Conservation (phyloP, 1,139 yeast genomes). For the Blastobotrys raffinosifermentans region DNA sequence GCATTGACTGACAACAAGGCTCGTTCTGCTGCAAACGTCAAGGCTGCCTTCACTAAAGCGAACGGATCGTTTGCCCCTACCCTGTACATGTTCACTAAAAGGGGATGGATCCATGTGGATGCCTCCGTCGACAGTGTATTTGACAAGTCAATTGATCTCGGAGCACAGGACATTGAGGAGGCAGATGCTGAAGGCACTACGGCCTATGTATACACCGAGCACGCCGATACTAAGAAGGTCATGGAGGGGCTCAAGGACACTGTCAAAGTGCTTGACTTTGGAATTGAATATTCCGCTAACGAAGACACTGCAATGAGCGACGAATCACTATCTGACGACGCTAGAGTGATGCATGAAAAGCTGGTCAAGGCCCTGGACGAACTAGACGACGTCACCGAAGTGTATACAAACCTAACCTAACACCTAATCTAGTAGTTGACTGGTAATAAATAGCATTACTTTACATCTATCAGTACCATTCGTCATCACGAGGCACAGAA, state of each 20-base stretch:
- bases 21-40: conserved; percentile 68
- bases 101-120: conserved; percentile 60
- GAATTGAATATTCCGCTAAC: conserved; percentile 61
- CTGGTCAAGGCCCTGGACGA: conserved; percentile 61
- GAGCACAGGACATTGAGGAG: conserved; percentile 75
- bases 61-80: conserved; percentile 75
- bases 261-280: conserved; percentile 62
- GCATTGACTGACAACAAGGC: conserved; percentile 86
- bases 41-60: conserved; percentile 67
- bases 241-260: conserved; percentile 54
- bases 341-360: conserved; percentile 48
- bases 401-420: conserved; percentile 47
- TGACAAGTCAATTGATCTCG: conserved; percentile 70
- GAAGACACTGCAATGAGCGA: conserved; percentile 54
- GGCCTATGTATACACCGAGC: conserved; percentile 43
- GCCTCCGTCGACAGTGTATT: conserved; percentile 50
- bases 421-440: background rate
- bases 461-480: conserved; percentile 7
- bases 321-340: conserved; percentile 40
- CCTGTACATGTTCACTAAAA: conserved; percentile 64
- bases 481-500: conserved; percentile 2
- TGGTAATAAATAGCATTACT: conserved; percentile 1
- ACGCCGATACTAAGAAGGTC: conserved; percentile 54
- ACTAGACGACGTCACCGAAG: conserved; percentile 73
- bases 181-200: conserved; percentile 31